A percentile compares a stretch with the other conserved stretches of the same genome.
phyloP scores from a whole-genome alignment of 2,329 filamentous ascomycete genomes.

The Teratosphaeria zuluensis region DNA sequence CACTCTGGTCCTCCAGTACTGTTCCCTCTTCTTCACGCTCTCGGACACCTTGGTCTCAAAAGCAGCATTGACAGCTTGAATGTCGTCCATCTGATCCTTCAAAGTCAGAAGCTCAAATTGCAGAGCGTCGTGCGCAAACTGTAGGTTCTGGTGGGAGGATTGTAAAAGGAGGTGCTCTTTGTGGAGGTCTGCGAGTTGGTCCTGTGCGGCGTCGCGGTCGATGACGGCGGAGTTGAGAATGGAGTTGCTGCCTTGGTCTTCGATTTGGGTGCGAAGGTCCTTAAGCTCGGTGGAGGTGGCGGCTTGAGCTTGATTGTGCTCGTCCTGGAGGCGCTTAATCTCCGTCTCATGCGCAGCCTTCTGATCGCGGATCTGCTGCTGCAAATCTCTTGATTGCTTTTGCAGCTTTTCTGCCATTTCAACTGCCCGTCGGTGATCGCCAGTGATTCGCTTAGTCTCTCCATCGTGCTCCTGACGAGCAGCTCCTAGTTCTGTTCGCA shows the following conservation, averaged over 20 bases:
- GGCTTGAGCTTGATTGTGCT: constrained; percentile 5
- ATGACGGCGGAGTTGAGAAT: constrained; percentile 17
- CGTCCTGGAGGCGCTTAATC: constrained; percentile 8
- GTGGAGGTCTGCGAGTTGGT: constrained; percentile 5
- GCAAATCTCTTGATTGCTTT: constrained; percentile 15
- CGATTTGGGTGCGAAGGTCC: constrained; percentile 10
- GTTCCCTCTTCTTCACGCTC: constrained; percentile 14
- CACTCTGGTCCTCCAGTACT: constrained; percentile 13
- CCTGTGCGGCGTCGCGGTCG: constrained; percentile 18
- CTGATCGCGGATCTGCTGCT: constrained; percentile 14
- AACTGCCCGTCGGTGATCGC: constrained; percentile 13
- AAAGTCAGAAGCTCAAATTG: constrained; percentile 1
- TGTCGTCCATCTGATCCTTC: constrained; percentile 1
- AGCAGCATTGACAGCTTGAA: constrained; percentile 10
- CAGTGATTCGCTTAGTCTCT: constrained; percentile 7
- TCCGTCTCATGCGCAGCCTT: constrained; percentile 14
- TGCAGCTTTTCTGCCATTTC: constrained; percentile 12
- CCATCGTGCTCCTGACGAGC: constrained; percentile 9
- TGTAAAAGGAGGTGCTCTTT: constrained; percentile 2
- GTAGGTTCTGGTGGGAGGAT: neutral
- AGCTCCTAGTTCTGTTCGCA: constrained; percentile 9
- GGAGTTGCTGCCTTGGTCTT: constrained; percentile 11
- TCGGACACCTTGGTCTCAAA: constrained; percentile 15
- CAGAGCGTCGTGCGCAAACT: neutral
- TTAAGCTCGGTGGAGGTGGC: neutral